Conservation (phyloP, 192 early-diverging fungal genomes). For the Coemansia sp. region DNA sequence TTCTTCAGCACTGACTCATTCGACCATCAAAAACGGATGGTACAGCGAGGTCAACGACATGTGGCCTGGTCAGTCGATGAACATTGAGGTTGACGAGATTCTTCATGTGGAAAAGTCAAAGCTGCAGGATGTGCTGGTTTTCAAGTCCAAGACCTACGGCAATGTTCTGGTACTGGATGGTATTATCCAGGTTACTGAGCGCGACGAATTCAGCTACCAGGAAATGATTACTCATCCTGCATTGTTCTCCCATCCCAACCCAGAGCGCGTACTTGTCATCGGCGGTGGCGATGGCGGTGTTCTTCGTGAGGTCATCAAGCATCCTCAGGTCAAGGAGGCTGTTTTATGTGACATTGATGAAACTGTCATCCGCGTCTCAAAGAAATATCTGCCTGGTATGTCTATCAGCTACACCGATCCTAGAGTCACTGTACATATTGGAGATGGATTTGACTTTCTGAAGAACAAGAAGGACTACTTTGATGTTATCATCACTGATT, state of each 20-base stretch:
- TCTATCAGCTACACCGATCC: constrained; percentile 91
- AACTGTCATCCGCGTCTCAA: constrained; percentile 85
- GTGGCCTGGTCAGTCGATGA: constrained; percentile 99
- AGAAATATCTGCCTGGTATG: constrained; percentile 92
- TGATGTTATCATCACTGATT: constrained; percentile 99
- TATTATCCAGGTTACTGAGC: constrained; percentile 96
- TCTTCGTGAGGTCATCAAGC: constrained; percentile 96
- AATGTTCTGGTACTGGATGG: constrained; percentile 97
- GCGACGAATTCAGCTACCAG: constrained; percentile 99
- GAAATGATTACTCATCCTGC: constrained; percentile 99
- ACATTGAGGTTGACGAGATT: constrained; percentile 91
- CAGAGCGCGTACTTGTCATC: constrained; percentile 95
- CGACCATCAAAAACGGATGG: constrained; percentile 94
- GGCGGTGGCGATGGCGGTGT: constrained; percentile 99
- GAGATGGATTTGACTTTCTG: constrained; percentile 94
- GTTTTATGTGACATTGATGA: constrained; percentile 98
- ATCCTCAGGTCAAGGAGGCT: constrained; percentile 88
- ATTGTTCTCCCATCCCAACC: constrained; percentile 91
- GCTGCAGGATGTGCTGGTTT: constrained; percentile 98
- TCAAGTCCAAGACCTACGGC: constrained; percentile 91
- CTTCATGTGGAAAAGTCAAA: constrained; percentile 92
- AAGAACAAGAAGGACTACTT: constrained; percentile 82
- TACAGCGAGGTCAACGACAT: constrained; percentile 90
- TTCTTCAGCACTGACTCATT: constrained; percentile 68
- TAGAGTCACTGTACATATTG: constrained; percentile 93